Evolutionary conservation across 106 monocot genomes (phyloP).

Genomic region (Dioscorea alata): DNA sequence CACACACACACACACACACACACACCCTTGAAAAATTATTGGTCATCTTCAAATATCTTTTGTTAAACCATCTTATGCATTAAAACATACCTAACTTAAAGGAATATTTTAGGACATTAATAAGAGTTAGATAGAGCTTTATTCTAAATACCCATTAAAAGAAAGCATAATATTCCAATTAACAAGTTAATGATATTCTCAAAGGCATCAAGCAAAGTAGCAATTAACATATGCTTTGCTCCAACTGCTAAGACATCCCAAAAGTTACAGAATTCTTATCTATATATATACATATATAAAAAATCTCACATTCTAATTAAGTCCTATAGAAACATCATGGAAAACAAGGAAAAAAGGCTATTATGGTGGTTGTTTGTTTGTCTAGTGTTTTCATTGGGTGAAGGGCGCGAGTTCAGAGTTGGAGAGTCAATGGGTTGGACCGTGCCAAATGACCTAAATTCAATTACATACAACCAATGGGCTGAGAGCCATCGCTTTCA

Average conservation of each 20-base stretch:
- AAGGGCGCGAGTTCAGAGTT: conserved; percentile 56
- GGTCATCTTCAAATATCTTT: too few species aligned
- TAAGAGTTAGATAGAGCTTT: too few species aligned
- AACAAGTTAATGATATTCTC: conserved; percentile 35
- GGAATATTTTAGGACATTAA: too few species aligned
- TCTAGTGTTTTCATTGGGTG: conserved; percentile 27
- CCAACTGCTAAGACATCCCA: conserved; percentile 18
- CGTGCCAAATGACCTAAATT: conserved; percentile 34
- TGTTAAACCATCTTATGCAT: too few species aligned
- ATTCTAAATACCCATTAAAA: too few species aligned
- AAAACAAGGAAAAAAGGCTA: background rate
- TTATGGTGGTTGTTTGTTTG: conserved; percentile 23
- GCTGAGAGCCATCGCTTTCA: conserved; percentile 33
- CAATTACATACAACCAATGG: conserved; percentile 48
- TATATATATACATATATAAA: conserved; percentile 19
- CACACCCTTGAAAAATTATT: too few species aligned
- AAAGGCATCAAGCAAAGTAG: conserved; percentile 18
- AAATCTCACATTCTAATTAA: background rate
- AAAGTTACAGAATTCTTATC: background rate
- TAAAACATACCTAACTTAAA: too few species aligned
- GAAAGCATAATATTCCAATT: background rate
- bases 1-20: too few species aligned
- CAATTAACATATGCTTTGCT: conserved; percentile 31
- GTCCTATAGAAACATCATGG: background rate
- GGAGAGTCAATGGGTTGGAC: conserved; percentile 56